Evolutionary conservation across 2,329 filamentous ascomycete species (phyloP), one percentile per base, ranked within the genome.

Genomic region (Raffaelea ambrosiae): DNA sequence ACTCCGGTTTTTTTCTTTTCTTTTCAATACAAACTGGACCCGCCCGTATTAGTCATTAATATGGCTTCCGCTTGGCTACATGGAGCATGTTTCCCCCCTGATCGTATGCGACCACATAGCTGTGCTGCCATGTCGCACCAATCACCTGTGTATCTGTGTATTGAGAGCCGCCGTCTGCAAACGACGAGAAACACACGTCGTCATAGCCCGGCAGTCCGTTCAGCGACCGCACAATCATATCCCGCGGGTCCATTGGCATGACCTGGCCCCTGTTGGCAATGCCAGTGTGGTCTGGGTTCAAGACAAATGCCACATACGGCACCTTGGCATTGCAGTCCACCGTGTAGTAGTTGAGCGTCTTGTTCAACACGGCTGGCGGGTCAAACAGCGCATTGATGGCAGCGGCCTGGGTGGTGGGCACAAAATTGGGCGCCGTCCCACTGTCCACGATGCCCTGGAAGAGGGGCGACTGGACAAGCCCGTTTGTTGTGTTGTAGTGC

Each of bases 51-150:
- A n/a, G n/a, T 18, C 18, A 14, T 42, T 41, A 50, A 22, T 55
- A 55, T 2, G 43, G 48, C 22, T 22, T 49, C 44, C 53, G 43
- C 26, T 50, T 45, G 5, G 54, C 54, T 31, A 56, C 49, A 43
- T 54, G 53, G 29, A 56, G 49, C 51, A 53, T 48, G 39, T 39
- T 47, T 8, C 41, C 44, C 4, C 49, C 48, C 41, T 52, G 51
- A 16, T 56, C 54, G 22, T 51, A 56, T 8, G 48, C 54, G 19
- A 56, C 50, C 14, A 54, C 53, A 26, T 55, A 56, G 33, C 48
- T 47, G 29, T 50, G 38, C 45, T 54, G 53, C 53, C 54, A 56
- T 4, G 54, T 51, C 21, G 50, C 51, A 3, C 54, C 53, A 22
- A 51, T 51, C 10, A 51, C 45, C 40, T 47, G 47, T 11, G 40